Evolutionary conservation across 169 alveolate species (phyloP), one percentile per base, ranked within the genome.

Genomic region (Babesia bigemina): DNA sequence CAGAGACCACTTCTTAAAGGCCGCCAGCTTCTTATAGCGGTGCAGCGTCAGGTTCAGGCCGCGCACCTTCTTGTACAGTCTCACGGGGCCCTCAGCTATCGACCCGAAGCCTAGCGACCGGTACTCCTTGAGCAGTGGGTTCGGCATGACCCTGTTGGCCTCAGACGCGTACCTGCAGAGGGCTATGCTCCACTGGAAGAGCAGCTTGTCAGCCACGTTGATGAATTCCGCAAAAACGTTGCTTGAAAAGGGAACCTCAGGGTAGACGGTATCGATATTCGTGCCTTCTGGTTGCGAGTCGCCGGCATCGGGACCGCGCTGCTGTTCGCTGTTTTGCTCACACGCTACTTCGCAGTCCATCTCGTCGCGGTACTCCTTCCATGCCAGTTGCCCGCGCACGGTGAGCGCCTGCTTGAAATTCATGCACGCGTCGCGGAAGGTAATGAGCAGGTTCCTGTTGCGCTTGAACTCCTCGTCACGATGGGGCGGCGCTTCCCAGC

Each of bases 141-240:
- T 74, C 29, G 0, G 6, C 9, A 63, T 36, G 21, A 81, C 16
- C 66, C 59, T 66, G 47, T 66, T 57, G 13, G 71, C 75, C 44
- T 57, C 55, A 24, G 67, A 9, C 11, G 71, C 65, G 53, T 58
- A 42, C 24, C 39, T 81, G 39, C 88, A 81, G 21, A 81, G 60
- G 24, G 59, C 88, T 4, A 59, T n/a, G 29, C 28, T 63, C 88
- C 88, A 81, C 56, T 81, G 62, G 11, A 44, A 39, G 19, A 81
- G 42, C 56, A 50, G 24, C 19, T 36, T 24, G 22, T 49, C 79
- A 28, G 57, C 65, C 21, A 33, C 33, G 17, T 58, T n/a, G 13
- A 11, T 50, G 50, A 63, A 62, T 21, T 62, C 77, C 33, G 59
- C 4, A 33, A 33, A 33, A 6, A 33, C 6, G 39, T 6, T 33